Evolutionary conservation across 208 protist genomes (phyloP).

Genomic region (Angomonas ambiguus): DNA sequence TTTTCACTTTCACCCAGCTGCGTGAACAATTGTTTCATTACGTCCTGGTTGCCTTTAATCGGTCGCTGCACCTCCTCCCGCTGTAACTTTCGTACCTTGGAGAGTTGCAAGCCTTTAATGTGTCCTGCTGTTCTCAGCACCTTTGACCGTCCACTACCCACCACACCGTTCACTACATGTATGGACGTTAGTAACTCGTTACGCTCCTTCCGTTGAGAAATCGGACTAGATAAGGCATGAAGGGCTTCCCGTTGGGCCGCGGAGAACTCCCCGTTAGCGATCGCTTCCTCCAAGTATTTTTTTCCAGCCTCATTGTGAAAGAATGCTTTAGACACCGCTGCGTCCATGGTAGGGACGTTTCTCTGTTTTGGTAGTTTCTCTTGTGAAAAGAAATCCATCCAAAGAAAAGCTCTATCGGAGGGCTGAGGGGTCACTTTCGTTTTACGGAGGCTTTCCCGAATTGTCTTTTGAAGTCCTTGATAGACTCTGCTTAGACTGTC

Average conservation of each 20-base stretch:
- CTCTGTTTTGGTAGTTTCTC: conserved; percentile 12
- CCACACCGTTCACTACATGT: conserved; percentile 42
- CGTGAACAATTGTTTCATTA: conserved; percentile 18
- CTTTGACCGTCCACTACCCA: conserved; percentile 72
- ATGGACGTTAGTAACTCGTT: conserved; percentile 19
- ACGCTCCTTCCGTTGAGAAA: conserved; percentile 1
- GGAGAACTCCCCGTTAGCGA: conserved; percentile 30
- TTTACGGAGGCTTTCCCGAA: background rate
- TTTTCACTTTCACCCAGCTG: conserved; percentile 13
- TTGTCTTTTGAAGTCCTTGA: conserved; percentile 15
- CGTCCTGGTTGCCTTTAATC: conserved; percentile 34
- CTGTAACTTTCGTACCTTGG: conserved; percentile 49
- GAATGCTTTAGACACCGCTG: background rate
- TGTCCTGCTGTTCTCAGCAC: conserved; percentile 51
- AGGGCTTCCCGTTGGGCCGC: conserved; percentile 71
- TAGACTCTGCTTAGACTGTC: background rate
- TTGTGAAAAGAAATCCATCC: conserved; percentile 27
- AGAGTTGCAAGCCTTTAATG: conserved; percentile 46
- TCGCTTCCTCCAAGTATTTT: background rate
- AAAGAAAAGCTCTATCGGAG: conserved; percentile 2
- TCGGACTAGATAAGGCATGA: conserved; percentile 34
- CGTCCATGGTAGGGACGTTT: conserved; percentile 4
- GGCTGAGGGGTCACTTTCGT: background rate
- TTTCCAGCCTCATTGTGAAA: background rate
- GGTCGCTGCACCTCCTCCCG: conserved; percentile 29